Conservation (phyloP, 2,329 filamentous ascomycete genomes). For the Pyrenophora teres region DNA sequence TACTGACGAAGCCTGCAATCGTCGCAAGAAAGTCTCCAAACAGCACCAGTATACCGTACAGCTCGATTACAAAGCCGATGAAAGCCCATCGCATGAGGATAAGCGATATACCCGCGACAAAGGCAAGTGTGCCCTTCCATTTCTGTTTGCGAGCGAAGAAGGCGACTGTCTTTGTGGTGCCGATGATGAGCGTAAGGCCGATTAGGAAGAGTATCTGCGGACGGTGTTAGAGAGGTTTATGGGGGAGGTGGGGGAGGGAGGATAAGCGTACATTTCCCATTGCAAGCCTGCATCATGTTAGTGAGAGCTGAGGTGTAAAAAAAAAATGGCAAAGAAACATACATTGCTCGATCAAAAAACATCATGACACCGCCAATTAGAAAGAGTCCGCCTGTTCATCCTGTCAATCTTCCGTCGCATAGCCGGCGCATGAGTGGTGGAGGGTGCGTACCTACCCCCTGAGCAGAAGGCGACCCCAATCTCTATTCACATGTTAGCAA, state of each 20-base stretch:
- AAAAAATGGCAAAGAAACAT: constrained; percentile 42
- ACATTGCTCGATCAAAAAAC: constrained; percentile 98
- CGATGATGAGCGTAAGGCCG: constrained; percentile 94
- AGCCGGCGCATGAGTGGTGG: constrained; percentile 20
- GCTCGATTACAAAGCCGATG: constrained; percentile 85
- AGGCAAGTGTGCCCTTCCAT: constrained; percentile 86
- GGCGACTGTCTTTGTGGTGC: constrained; percentile 82
- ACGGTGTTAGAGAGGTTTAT: constrained; percentile 3
- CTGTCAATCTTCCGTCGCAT: constrained; percentile 8
- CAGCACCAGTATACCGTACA: constrained; percentile 89
- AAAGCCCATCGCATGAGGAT: constrained; percentile 92
- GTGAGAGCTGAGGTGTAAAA: not conserved
- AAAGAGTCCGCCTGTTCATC: constrained; percentile 80
- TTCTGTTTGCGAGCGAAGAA: constrained; percentile 97
- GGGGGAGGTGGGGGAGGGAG: constrained; percentile 1
- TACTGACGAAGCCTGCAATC: constrained; percentile 83
- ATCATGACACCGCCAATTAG: constrained; percentile 90
- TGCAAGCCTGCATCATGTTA: constrained; percentile 68
- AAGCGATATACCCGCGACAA: constrained; percentile 78
- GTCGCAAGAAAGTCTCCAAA: constrained; percentile 97
- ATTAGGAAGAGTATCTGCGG: constrained; percentile 92
- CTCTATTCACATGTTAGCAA: constrained; percentile 61
- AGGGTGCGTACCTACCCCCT: constrained; percentile 71
- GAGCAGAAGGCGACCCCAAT: constrained; percentile 98
- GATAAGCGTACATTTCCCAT: constrained; percentile 81